phyloP scores from a whole-genome alignment of 805 yeast genomes.

The Yarrowia alimentaria region DNA sequence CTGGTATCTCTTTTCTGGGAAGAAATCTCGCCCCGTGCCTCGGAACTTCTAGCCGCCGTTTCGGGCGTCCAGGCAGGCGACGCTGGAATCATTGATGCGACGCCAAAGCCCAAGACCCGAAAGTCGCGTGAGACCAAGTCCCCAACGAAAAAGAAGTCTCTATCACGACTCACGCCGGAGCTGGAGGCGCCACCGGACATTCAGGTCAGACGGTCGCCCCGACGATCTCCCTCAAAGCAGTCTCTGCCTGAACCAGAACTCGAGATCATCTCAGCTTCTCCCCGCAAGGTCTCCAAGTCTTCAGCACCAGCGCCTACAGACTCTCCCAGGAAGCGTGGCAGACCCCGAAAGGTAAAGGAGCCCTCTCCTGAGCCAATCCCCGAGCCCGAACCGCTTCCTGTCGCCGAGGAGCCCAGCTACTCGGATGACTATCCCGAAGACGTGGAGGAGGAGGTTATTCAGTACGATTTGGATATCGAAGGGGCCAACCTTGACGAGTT shows the following conservation, averaged over 20 bases:
- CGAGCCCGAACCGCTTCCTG: background rate
- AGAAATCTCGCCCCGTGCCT: slow-evolving; percentile 53
- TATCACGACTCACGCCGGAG: too few relatives aligned
- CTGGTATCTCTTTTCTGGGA: too few relatives aligned
- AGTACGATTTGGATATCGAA: background rate
- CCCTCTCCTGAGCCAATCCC: slow-evolving; percentile 8
- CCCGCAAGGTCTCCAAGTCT: background rate
- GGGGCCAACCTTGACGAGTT: background rate
- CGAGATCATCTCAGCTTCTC: slow-evolving; percentile 6
- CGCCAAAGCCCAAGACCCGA: slow-evolving; percentile 26
- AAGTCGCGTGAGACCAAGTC: too few relatives aligned
- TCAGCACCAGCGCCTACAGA: background rate
- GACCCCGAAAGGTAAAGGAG: slow-evolving; percentile 19
- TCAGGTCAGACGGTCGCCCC: slow-evolving; percentile 21
- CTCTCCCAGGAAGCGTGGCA: slow-evolving; percentile 4
- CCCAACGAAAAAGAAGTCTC: too few relatives aligned
- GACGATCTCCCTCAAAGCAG: slow-evolving; percentile 26
- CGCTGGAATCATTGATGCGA: slow-evolving; percentile 46
- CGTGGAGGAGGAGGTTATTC: background rate
- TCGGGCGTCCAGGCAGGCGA: slow-evolving; percentile 41
- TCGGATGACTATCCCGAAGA: background rate
- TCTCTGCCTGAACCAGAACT: slow-evolving; percentile 5
- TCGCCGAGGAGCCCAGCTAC: too few relatives aligned
- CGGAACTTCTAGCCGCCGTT: slow-evolving; percentile 42
- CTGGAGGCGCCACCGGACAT: slow-evolving; percentile 4